phyloP scores from a whole-genome alignment of 768 basidiomycete species.

The Mycena polygramma region DNA sequence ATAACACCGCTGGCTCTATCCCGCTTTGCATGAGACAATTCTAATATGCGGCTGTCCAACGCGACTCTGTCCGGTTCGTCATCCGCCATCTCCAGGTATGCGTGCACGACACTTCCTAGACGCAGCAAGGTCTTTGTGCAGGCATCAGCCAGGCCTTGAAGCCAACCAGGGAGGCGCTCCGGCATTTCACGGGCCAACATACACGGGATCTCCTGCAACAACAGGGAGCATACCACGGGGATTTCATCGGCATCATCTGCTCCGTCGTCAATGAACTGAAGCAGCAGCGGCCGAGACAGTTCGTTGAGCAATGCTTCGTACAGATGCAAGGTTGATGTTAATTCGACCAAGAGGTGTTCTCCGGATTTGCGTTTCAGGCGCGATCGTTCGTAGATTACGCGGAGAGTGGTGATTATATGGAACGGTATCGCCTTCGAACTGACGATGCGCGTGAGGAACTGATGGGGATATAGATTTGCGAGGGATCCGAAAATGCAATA shows the following conservation, averaged over 20 bases:
- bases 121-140: slow-evolving; percentile 9
- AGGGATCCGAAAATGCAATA: too few relatives aligned
- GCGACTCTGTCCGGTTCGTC: too few relatives aligned
- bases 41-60: neutral
- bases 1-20: neutral
- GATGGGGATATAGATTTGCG: too few relatives aligned
- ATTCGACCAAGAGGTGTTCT: neutral
- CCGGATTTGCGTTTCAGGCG: too few relatives aligned
- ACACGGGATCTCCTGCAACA: neutral
- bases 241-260: neutral
- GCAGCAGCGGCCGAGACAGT: neutral
- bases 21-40: neutral
- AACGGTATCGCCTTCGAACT: too few relatives aligned
- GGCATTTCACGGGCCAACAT: neutral
- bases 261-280: neutral
- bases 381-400: too few relatives aligned
- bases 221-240: neutral
- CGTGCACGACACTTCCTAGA: neutral
- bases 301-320: neutral
- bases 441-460: too few relatives aligned
- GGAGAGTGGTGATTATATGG: too few relatives aligned
- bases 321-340: neutral
- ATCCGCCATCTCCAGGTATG: neutral
- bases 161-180: slow-evolving; percentile 2
- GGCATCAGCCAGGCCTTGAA: neutral